These are phyloP conservation scores for Apiospora koreana DNA, from an alignment of 2,329 filamentous ascomycete species.

Conservation along the genomic window DNA sequence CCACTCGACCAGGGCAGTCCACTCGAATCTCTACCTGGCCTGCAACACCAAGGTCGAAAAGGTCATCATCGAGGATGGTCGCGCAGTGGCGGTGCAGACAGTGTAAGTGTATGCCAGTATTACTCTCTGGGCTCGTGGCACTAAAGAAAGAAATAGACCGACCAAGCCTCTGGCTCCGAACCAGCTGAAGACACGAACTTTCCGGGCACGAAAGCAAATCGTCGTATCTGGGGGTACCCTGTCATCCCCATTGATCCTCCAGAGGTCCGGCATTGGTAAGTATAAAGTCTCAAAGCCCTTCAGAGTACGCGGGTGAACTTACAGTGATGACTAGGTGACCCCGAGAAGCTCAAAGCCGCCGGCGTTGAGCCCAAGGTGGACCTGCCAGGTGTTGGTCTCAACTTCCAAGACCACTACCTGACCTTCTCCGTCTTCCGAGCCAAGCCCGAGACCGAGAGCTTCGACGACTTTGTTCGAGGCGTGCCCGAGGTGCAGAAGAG, in stretches of 20 bases:
- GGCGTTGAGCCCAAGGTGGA: slow-evolving; percentile 71
- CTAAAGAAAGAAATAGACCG: slow-evolving; percentile 31
- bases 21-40: slow-evolving; percentile 71
- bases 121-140: fast-evolving
- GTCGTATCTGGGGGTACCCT: slow-evolving; percentile 73
- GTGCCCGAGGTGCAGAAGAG: slow-evolving; percentile 71
- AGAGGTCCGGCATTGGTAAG: slow-evolving; percentile 68
- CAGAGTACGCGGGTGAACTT: background rate
- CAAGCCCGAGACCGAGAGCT: slow-evolving; percentile 74
- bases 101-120: slow-evolving; percentile 39
- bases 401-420: slow-evolving; percentile 77
- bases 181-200: slow-evolving; percentile 53
- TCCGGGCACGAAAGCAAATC: slow-evolving; percentile 72
- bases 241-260: slow-evolving; percentile 73
- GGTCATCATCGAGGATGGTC: slow-evolving; percentile 71
- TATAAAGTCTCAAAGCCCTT: background rate
- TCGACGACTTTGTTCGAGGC: slow-evolving; percentile 78
- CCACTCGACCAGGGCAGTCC: slow-evolving; percentile 70
- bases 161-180: slow-evolving; percentile 67
- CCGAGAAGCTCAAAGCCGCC: slow-evolving; percentile 67
- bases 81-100: slow-evolving; percentile 71
- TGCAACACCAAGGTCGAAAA: slow-evolving; percentile 79
- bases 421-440: slow-evolving; percentile 72
- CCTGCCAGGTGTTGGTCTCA: slow-evolving; percentile 72
- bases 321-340: slow-evolving; percentile 47